Evolutionary conservation across 352 stramenopile genomes (phyloP), one percentile per base, ranked within the genome.

Genomic region (Globisporangium okanoganense): DNA sequence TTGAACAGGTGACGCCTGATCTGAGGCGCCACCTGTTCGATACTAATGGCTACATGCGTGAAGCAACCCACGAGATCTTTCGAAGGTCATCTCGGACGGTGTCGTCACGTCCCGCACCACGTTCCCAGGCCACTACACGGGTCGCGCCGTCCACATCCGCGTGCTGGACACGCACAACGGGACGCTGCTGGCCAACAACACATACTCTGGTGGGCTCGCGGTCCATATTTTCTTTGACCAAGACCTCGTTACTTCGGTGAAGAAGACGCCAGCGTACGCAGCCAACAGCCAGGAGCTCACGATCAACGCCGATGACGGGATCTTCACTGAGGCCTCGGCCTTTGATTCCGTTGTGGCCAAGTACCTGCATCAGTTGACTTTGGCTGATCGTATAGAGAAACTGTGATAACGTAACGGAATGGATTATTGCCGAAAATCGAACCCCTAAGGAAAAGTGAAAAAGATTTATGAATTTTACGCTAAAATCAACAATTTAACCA

Each of bases 91-190:
- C 27, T 33, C 31, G 3, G 18, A 60, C 2, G 52, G 60, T 2
- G 18, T 61, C 20, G 60, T 66, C 9, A 56, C n/a, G 12, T 66
- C 61, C 52, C 31, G 31, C 24, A 66, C 60, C 1, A 66, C 33
- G 9, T 66, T 66, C 41, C 60, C 60, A 5, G 60, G 60, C 18
- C 60, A 66, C 45, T 66, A 61, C 60, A 57, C 60, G 2, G 60
- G 60, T 7, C 60, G 60, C 5, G 43, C 60, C 3, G 16, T 33
- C 18, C 60, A 66, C 35, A 66, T 66, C 33, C 60, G 61, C 52
- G 52, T 66, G n/a, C 27, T 66, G 14, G 60, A 38, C 2, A 56
- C 51, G 9, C 51, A 66, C 24, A 43, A 55, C 31, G 60, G 60
- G 1, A 51, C 52, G 12, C 13, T 66, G 5, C 36, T 66, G 31